A percentile compares a stretch with the other conserved stretches of the same genome.
Evolutionary conservation across 495 filamentous ascomycete species (phyloP).

Genomic region (Cenococcum geophilum): DNA sequence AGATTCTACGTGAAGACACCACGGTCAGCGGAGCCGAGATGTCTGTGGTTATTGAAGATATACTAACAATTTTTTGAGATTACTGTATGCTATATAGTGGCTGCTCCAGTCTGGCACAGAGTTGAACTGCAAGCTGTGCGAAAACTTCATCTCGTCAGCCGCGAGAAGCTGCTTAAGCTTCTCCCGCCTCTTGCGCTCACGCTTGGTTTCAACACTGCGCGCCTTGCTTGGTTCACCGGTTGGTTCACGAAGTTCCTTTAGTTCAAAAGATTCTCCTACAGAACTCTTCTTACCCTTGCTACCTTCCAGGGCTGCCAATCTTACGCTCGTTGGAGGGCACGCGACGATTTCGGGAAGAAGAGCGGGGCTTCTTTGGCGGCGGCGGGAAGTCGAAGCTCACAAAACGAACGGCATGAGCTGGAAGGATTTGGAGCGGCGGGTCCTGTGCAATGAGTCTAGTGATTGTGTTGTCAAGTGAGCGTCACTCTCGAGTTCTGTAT

Average conservation of each 20-base stretch:
- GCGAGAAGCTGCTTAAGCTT: slow-evolving; percentile 42
- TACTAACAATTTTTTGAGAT: slow-evolving; percentile 93
- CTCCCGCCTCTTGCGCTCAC: slow-evolving; percentile 30
- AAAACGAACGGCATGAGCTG: background rate
- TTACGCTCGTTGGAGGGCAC: background rate
- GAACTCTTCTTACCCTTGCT: background rate
- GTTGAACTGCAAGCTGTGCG: slow-evolving; percentile 98
- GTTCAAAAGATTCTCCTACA: slow-evolving; percentile 18
- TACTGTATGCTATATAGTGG: slow-evolving; percentile 96
- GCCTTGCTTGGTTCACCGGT: background rate
- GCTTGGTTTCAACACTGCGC: slow-evolving; percentile 14
- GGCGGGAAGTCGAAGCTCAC: background rate
- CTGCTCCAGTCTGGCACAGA: slow-evolving; percentile 98
- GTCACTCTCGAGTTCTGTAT: background rate
- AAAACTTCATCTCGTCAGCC: slow-evolving; percentile 96
- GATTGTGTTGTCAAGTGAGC: background rate
- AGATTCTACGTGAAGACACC: slow-evolving; percentile 60
- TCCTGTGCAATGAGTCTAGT: background rate
- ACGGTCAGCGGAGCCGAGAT: slow-evolving; percentile 14
- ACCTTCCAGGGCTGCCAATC: slow-evolving; percentile 1
- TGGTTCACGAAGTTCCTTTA: slow-evolving; percentile 19
- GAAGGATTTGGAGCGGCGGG: background rate
- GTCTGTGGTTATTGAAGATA: background rate
- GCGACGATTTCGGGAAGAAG: background rate
- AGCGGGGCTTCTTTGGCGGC: background rate